These are phyloP conservation scores for Bipolaris zeicola DNA, from an alignment of 2,329 filamentous ascomycete species.

Conservation along the genomic window DNA sequence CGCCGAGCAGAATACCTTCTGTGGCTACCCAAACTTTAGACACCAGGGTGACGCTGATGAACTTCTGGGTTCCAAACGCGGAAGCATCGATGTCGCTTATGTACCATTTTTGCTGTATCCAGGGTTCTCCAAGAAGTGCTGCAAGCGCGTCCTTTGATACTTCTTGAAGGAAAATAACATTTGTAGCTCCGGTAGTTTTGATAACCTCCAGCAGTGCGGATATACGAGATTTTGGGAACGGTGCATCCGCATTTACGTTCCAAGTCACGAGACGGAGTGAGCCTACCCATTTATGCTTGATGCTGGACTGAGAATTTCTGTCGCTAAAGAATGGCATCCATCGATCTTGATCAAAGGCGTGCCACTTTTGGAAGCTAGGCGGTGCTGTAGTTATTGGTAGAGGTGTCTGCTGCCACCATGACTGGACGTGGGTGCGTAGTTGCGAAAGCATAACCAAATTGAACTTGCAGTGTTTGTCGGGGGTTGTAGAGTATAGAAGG, in stretches of 20 bases:
- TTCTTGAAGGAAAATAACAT: constrained; percentile 10
- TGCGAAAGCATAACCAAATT: constrained; percentile 9
- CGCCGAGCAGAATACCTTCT: background rate
- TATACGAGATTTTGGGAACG: constrained; percentile 2
- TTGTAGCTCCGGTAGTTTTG: background rate
- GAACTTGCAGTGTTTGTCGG: background rate
- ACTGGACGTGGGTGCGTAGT: background rate
- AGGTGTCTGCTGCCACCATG: constrained; percentile 11
- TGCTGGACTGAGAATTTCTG: background rate
- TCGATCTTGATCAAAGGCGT: background rate
- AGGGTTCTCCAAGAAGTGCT: constrained; percentile 1
- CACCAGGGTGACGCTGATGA: constrained; percentile 3
- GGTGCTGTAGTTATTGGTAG: constrained; percentile 1
- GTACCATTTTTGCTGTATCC: constrained; percentile 9
- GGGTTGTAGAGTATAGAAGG: background rate
- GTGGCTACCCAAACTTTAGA: background rate
- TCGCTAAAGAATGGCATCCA: background rate
- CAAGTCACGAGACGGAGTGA: constrained; percentile 9
- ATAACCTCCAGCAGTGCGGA: constrained; percentile 2
- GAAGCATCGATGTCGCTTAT: background rate
- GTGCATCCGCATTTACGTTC: constrained; percentile 3
- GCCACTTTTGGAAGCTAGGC: constrained; percentile 9
- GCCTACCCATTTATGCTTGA: constrained; percentile 4
- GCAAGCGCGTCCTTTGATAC: constrained; percentile 1
- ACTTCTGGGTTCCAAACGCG: constrained; percentile 1